Percentiles rank a stretch among this genome's conserved stretches.
Evolutionary conservation across 768 basidiomycete species (phyloP).

Genomic region (Phlebiopsis gigantea): DNA sequence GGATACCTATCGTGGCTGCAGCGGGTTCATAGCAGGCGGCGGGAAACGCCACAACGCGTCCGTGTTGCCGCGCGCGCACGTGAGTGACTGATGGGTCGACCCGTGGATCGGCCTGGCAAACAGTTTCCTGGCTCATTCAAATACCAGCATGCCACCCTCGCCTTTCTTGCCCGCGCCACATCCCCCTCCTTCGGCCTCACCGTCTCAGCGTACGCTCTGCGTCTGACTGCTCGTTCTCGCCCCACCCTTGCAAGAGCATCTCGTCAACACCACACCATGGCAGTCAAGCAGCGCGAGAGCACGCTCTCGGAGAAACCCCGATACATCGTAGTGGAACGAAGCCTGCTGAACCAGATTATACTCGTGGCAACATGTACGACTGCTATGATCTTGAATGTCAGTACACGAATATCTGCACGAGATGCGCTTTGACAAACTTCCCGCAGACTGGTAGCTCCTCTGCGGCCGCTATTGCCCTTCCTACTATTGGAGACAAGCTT

Average conservation of each 20-base stretch:
- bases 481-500: slow-evolving; percentile 33
- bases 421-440: neutral
- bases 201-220: neutral
- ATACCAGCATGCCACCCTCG: no score
- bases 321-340: neutral
- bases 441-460: slow-evolving; percentile 21
- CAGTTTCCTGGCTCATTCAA: slow-evolving; percentile 1
- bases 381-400: slow-evolving; percentile 27
- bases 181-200: neutral
- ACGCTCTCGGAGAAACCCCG: neutral
- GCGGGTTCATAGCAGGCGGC: no score
- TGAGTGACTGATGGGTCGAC: neutral
- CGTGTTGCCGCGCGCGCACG: neutral
- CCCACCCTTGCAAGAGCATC: neutral
- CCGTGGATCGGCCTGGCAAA: neutral
- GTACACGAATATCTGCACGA: neutral
- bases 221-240: neutral
- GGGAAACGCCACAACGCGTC: neutral
- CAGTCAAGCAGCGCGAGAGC: neutral
- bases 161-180: neutral
- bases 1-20: no score
- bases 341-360: slow-evolving; percentile 7
- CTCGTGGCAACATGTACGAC: slow-evolving; percentile 25
- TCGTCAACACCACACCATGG: neutral
- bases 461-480: slow-evolving; percentile 24